Evolutionary conservation across 768 basidiomycete genomes (phyloP), one percentile per base, ranked within the genome.

Genomic region (Porphyrellus cyaneotinctus): DNA sequence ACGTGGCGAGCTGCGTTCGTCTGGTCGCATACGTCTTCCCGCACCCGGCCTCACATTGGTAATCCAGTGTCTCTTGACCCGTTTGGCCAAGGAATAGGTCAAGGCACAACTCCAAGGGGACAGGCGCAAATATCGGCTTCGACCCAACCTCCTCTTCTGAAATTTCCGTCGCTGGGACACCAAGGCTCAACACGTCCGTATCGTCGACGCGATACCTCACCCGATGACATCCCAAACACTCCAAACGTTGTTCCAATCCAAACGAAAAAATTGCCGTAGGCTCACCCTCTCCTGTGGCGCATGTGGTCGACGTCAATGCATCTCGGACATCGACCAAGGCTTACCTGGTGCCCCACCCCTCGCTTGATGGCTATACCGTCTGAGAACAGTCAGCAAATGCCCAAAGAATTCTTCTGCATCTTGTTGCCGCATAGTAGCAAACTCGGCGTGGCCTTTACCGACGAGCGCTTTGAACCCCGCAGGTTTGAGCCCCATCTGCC

Each of bases 341-440:
- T 43, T 49, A 70, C 71, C 53, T 69, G 57, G 59, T 71, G 73
- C 57, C 66, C 78, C 60, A 64, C 61, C 51, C 50, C 70, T 65
- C 17, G 58, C 66, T 59, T 80, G 82, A 56, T 81, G 79, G 33
- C 76, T 75, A 58, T 89, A 78, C 58, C 87, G 75, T 52, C 91
- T 76, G 13, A 99, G 70, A 18, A 81, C 75, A 6, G 83, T 85
- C 47, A 98, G 62, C 2, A 98, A 72, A 70, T 95, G 83, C 32
- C 82, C 78, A 49, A 99, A 78, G 73, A 97, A 98, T 70, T 98
- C 95, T 64, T 95, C 93, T 6, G 94, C 84, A 63, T 99, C 97
- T 65, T 98, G 97, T 69, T 99, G 95, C 47, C 82, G 79, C 95
- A 97, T 98, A 43, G 95, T 98, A 31, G 88, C 76, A 62, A 98